Base-by-base conservation (phyloP, 1,139 yeast species). In the Hyphopichia khmerensis region DNA sequence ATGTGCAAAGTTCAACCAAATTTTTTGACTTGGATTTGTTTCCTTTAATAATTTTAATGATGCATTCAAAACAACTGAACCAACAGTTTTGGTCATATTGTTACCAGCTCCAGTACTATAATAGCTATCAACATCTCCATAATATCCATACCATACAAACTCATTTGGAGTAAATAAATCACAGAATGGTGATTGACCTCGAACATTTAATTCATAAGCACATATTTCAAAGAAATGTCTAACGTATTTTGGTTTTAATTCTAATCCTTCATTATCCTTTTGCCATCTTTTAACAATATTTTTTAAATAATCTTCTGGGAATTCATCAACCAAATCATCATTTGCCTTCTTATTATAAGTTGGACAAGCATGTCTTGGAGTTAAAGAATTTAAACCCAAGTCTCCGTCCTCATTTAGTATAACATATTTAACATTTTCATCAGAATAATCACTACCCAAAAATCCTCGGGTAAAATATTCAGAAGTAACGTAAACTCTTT, bases 1-100 rank as follows among this genome's bases (percentile, higher is more conserved):
- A 56, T 83, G 89, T 16, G 82, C 67, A 58, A 82, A 82, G 13
- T 77, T 67, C 48, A 77, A 62, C 68, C 69, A 53, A 48, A 75
- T 55, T 60, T 75, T 62, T 38, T 59, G 53, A 57, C 61, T 51
- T 35, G 46, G 44, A 46, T 40, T 16, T 5, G 48, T 44, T 24
- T 68, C 67, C 43, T 63, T 55, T 49, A 80, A 63, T 39, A 79
- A 61, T 18, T 65, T 55, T 40, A 75, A 55, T 6, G 82, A 67
- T 16, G 85, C 82, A 43, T 77, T 69, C 42, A 75, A 66, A 44
- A 70, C 69, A 1, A 73, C 69, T 1, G 81, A 68, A 3, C 82
- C 84, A 37, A 72, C 60, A 13, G 69, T 60, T 15, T 57, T 58
- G 4, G 78, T 65, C 43, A 60, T 53, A 44, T 72, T 68, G 56